phyloP scores from a whole-genome alignment of 441 rosid species.

The Hura crepitans region DNA sequence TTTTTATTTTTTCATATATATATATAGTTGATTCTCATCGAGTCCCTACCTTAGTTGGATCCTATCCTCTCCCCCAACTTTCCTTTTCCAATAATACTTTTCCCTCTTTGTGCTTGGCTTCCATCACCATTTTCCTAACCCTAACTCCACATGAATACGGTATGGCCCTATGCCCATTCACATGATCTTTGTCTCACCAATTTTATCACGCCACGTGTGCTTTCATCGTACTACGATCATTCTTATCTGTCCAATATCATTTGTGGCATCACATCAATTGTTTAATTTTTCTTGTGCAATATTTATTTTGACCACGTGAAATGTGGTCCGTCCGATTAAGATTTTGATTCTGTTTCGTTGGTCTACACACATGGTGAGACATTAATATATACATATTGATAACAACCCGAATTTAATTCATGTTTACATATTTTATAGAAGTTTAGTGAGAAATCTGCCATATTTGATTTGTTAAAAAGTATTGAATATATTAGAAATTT shows the following conservation, averaged over 20 bases:
- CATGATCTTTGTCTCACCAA: slow-evolving; percentile 28
- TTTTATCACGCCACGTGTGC: slow-evolving; percentile 17
- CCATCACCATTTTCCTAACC: slow-evolving; percentile 16
- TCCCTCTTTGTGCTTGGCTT: neutral
- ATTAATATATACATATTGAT: neutral
- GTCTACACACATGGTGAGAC: neutral
- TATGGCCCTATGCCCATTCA: slow-evolving; percentile 39
- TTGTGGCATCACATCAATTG: neutral
- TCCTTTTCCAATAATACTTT: slow-evolving; percentile 24
- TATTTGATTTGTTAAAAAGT: too few relatives aligned
- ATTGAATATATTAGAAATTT: too few relatives aligned
- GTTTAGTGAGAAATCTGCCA: too few relatives aligned
- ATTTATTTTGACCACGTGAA: slow-evolving; percentile 23
- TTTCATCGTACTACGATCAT: slow-evolving; percentile 10
- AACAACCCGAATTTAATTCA: neutral
- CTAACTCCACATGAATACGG: slow-evolving; percentile 28
- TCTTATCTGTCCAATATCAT: slow-evolving; percentile 20
- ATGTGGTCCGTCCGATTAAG: slow-evolving; percentile 29
- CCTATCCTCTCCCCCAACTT: slow-evolving; percentile 27
- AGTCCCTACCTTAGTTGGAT: slow-evolving; percentile 36
- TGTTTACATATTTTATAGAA: too few relatives aligned
- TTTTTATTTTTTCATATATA: too few relatives aligned
- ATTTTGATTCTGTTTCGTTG: slow-evolving; percentile 16
- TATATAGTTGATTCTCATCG: slow-evolving; percentile 24
- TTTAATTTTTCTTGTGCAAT: neutral